phyloP scores from a whole-genome alignment of 139 green algal genomes.

The Pseudopediastrum boryanum region DNA sequence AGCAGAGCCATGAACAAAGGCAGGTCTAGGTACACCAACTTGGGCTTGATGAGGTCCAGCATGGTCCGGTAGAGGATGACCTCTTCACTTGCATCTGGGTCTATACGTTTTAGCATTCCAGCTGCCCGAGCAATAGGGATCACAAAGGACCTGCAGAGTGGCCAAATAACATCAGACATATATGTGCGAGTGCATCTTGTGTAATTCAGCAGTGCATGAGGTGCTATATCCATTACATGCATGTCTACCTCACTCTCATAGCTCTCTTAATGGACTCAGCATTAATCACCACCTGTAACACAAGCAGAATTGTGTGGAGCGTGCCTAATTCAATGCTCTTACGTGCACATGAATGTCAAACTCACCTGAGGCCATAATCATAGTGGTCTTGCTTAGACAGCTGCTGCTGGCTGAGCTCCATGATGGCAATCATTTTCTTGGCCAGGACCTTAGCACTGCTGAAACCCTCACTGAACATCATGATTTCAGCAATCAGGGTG shows the following conservation, averaged over 20 bases:
- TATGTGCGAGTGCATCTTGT: no score
- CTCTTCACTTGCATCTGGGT: constrained; percentile 80
- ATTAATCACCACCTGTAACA: no score
- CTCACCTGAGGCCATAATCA: constrained; percentile 71
- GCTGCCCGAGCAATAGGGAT: constrained; percentile 85
- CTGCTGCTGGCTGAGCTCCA: constrained; percentile 91
- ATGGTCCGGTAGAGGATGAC: constrained; percentile 77
- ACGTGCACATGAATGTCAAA: no score
- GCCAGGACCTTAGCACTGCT: constrained; percentile 82
- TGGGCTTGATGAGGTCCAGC: constrained; percentile 94
- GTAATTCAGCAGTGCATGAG: no score
- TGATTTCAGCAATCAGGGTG: constrained; percentile 92
- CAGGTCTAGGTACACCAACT: constrained; percentile 87
- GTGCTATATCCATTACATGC: no score
- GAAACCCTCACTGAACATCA: constrained; percentile 96
- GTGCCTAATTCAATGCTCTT: no score
- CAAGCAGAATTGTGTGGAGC: no score
- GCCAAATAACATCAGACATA: no score
- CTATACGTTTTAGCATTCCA: constrained; percentile 76
- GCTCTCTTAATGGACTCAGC: no score
- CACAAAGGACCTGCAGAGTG: constrained; percentile 77
- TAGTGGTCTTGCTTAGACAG: constrained; percentile 89
- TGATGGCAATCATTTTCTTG: constrained; percentile 92
- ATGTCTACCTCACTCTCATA: no score
- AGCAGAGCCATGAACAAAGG: constrained; percentile 92